Evolutionary conservation across 805 yeast genomes (phyloP).

Genomic region (Kluyveromyces nonfermentans): DNA sequence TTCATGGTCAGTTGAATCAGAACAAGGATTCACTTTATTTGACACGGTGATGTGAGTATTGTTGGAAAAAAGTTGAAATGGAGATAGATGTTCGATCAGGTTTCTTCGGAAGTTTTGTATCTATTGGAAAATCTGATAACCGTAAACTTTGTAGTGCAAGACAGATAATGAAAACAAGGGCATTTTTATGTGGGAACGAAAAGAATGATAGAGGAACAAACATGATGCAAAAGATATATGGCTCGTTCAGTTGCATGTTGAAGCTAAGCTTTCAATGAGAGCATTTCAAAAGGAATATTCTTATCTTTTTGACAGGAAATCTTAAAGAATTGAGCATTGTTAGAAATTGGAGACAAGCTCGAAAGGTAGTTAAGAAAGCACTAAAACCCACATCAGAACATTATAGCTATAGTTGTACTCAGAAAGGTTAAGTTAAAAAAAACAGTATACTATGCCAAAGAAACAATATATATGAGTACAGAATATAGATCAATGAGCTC

Average conservation of each 20-base stretch:
- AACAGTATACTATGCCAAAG: neutral
- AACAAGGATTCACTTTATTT: too few species aligned
- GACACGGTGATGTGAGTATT: too few species aligned
- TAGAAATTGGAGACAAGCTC: neutral
- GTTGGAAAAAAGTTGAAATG: too few species aligned
- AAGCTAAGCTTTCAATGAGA: too few species aligned
- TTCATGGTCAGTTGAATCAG: too few species aligned
- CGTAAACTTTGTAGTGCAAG: neutral
- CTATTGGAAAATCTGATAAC: neutral
- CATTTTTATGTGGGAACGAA: neutral
- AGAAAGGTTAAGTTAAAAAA: neutral
- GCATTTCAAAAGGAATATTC: neutral
- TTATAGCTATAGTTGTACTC: neutral
- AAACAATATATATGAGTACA: too few species aligned
- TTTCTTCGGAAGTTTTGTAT: neutral
- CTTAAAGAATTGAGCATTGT: neutral
- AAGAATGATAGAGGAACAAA: neutral
- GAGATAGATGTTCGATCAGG: too few species aligned
- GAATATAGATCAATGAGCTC: neutral
- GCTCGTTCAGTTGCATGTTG: too few species aligned
- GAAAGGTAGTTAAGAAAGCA: neutral
- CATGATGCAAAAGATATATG: neutral
- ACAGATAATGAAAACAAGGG: neutral
- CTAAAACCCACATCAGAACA: neutral
- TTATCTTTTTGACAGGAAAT: neutral